phyloP scores from a whole-genome alignment of 495 filamentous ascomycete genomes.

The Friedmanniomyces simplex region DNA sequence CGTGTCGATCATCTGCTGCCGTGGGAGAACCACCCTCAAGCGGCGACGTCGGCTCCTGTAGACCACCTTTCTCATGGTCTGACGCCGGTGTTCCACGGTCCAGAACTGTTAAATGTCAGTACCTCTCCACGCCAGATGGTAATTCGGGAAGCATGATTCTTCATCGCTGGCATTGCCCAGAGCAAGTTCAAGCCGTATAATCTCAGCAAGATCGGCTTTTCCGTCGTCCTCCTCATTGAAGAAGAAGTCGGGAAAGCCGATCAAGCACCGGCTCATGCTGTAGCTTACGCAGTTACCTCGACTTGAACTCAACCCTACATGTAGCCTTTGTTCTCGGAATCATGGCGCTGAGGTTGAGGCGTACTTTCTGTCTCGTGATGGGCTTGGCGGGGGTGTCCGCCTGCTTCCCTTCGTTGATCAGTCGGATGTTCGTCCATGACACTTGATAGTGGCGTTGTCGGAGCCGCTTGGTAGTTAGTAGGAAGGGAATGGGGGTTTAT shows the following conservation, averaged over 20 bases:
- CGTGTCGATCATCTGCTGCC: neutral
- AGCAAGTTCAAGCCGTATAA: slow-evolving; percentile 95
- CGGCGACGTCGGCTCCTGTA: neutral
- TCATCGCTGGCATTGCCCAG: slow-evolving; percentile 98
- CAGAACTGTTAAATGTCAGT: neutral
- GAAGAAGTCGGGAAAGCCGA: neutral
- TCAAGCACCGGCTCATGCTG: slow-evolving; percentile 25
- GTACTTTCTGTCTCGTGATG: slow-evolving; percentile 2
- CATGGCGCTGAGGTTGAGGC: slow-evolving; percentile 4
- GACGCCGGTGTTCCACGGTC: neutral
- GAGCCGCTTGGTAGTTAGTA: too few species aligned
- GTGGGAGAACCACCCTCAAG: neutral
- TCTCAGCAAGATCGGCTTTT: slow-evolving; percentile 54
- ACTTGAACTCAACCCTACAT: slow-evolving; percentile 12
- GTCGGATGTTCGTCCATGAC: too few species aligned
- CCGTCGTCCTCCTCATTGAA: too few species aligned
- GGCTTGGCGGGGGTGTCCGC: too few species aligned
- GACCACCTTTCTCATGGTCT: slow-evolving; percentile 20
- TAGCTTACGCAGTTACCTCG: slow-evolving; percentile 17
- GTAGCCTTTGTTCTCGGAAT: slow-evolving; percentile 1
- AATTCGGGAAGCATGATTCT: slow-evolving; percentile 60
- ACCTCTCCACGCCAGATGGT: neutral
- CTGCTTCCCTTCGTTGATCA: too few species aligned
- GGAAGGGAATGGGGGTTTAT: too few species aligned
- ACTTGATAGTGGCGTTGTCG: too few species aligned